Evolutionary conservation across 805 yeast genomes (phyloP), one percentile per base, ranked within the genome.

Genomic region (Candida nemodendra): DNA sequence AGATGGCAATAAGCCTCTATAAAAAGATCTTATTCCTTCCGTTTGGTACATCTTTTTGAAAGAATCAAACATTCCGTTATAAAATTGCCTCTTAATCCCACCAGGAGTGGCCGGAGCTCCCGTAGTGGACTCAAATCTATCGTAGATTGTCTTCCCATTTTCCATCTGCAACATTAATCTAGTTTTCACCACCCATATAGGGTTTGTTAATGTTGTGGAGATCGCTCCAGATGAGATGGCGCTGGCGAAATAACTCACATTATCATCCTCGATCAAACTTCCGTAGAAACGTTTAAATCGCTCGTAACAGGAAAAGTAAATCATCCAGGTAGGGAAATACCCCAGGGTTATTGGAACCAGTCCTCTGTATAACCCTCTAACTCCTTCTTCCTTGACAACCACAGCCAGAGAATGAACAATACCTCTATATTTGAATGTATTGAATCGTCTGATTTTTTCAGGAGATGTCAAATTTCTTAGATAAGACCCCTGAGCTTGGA

Each of bases 111-210:
- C 48, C 5, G 49, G 44, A 22, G 51, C 52, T 18, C 53, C 51
- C n/a, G 36, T 36, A 2, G 48, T 26, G 8, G 32, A 32, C 13
- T 50, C 53, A 30, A 64, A 59, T 26, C 65, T 38, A 36, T 59
- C 64, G 47, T 68, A 64, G 12, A 66, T 61, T 5, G 71, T 65
- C 30, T 54, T 51, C 9, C 74, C 69, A 32, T 64, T 59, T 21
- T 72, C 75, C 37, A 82, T 81, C 54, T 86, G 95, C 27, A 90
- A 69, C 98, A 93, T 93, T 35, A 93, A 66, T 54, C 99, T 69
- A 1, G 99, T 93, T 59, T 93, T 93, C 21, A 93, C 90, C 30
- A 93, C 98, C 99, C 99, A 93, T 11, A 91, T 86, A 9, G 99
- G 99, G 59, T 93, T 93, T 0, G 96, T 91, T 7, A 81, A 61